A percentile compares a stretch with the other conserved stretches of the same genome.
These are phyloP conservation scores for Ephemerocybe angulata DNA, from an alignment of 768 basidiomycete genomes.

Conservation along the genomic window DNA sequence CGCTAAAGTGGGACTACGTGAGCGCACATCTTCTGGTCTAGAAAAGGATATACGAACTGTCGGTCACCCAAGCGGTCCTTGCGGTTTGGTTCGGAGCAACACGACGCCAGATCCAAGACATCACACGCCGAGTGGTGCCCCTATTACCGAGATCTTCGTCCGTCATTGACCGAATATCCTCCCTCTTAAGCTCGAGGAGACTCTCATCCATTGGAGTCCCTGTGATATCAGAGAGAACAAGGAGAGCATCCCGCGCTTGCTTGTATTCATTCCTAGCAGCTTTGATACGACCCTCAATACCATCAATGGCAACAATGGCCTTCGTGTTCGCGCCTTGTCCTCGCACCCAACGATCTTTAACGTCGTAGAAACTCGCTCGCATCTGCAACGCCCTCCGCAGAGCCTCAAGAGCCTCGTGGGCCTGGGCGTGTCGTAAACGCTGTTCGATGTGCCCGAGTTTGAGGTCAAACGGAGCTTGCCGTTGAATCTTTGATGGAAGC, in stretches of 20 bases:
- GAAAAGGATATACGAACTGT: not conserved
- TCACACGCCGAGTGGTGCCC: slow-evolving; percentile 12
- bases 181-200: not conserved
- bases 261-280: slow-evolving; percentile 1
- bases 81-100: not conserved
- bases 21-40: too few relatives aligned
- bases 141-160: not conserved
- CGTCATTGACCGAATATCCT: not conserved
- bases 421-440: slow-evolving; percentile 21
- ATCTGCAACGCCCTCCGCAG: slow-evolving; percentile 19
- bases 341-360: slow-evolving; percentile 18
- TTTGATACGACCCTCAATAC: slow-evolving; percentile 15
- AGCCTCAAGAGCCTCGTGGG: slow-evolving; percentile 20
- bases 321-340: slow-evolving; percentile 23
- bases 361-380: slow-evolving; percentile 16
- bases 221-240: not conserved
- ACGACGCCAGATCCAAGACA: slow-evolving; percentile 19
- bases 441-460: slow-evolving; percentile 16
- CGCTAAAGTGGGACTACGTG: too few relatives aligned
- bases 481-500: not conserved
- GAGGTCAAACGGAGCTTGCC: not conserved
- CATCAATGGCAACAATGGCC: slow-evolving; percentile 16
- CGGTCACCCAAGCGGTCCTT: not conserved
- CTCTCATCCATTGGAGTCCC: not conserved
- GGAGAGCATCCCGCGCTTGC: not conserved